A percentile compares a stretch with the other conserved stretches of the same genome.
phyloP scores from a whole-genome alignment of 108 stramenopile species.

The Skeletonema tropicum region DNA sequence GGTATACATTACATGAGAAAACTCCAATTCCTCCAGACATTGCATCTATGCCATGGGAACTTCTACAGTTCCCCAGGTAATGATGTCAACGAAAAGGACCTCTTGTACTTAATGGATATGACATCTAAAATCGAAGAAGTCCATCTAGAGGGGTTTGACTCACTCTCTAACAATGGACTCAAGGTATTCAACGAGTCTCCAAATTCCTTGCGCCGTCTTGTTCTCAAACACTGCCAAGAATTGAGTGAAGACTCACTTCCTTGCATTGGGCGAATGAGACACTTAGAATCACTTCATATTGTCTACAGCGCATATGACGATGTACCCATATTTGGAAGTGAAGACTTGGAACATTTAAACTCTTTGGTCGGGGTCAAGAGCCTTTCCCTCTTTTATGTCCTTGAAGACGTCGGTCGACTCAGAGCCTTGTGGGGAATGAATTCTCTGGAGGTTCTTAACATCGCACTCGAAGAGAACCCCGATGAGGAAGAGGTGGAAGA shows the following conservation, averaged over 20 bases:
- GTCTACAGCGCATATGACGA: constrained; percentile 42
- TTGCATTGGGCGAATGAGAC: constrained; percentile 35
- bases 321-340: constrained; percentile 15
- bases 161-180: constrained; percentile 29
- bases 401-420: constrained; percentile 29
- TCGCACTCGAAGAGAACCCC: constrained; percentile 32
- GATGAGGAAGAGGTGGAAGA: constrained; percentile 18
- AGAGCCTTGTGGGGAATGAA: constrained; percentile 25
- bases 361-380: constrained; percentile 25
- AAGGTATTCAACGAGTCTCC: constrained; percentile 15
- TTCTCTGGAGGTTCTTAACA: constrained; percentile 36
- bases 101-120: constrained; percentile 29
- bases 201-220: constrained; percentile 14
- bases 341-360: constrained; percentile 32
- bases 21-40: constrained; percentile 14
- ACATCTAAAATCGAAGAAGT: constrained; percentile 18
- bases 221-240: constrained; percentile 45
- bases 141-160: constrained; percentile 50
- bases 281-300: constrained; percentile 37
- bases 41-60: constrained; percentile 48
- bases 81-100: constrained; percentile 38
- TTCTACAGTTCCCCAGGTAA: constrained; percentile 43
- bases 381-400: constrained; percentile 38
- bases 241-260: constrained; percentile 31
- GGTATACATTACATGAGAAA: constrained; percentile 23